phyloP scores from a whole-genome alignment of 2,329 filamentous ascomycete genomes.

The Alternaria triticimaculans region DNA sequence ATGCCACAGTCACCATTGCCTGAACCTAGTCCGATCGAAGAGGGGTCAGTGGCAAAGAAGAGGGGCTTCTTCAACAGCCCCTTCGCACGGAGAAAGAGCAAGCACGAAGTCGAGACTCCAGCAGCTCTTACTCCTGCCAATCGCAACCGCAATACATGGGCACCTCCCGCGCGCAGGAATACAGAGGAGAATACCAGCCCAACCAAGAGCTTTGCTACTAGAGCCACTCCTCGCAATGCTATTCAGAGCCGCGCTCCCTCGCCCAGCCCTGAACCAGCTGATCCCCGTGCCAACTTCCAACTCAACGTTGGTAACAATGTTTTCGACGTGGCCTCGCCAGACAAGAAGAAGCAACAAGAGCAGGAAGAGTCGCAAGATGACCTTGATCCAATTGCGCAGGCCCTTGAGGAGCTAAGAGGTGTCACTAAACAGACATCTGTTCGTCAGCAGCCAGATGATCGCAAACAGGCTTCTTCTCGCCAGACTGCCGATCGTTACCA shows the following conservation, averaged over 20 bases:
- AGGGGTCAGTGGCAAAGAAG: conserved; percentile 66
- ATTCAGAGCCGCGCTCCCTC: conserved; percentile 43
- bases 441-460: conserved; percentile 79
- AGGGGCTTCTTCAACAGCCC: conserved; percentile 94
- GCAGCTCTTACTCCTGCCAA: conserved; percentile 37
- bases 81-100: conserved; percentile 87
- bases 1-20: conserved; percentile 30
- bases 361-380: conserved; percentile 62
- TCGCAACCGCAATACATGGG: conserved; percentile 62
- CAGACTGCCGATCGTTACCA: conserved; percentile 96
- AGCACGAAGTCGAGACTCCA: conserved; percentile 72
- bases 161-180: conserved; percentile 48
- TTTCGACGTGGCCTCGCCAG: conserved; percentile 85
- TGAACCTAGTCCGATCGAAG: conserved; percentile 36
- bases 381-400: conserved; percentile 86
- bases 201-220: conserved; percentile 49
- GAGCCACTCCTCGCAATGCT: conserved; percentile 27
- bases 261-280: conserved; percentile 75
- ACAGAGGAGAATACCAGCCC: conserved; percentile 53
- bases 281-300: conserved; percentile 90
- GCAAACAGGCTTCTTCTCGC: conserved; percentile 78
- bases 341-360: conserved; percentile 59
- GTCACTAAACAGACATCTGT: conserved; percentile 80
- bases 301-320: conserved; percentile 96
- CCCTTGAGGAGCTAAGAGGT: conserved; percentile 89